phyloP scores from a whole-genome alignment of 306 rosid genomes.

The Dalbergia cochinchinensis region DNA sequence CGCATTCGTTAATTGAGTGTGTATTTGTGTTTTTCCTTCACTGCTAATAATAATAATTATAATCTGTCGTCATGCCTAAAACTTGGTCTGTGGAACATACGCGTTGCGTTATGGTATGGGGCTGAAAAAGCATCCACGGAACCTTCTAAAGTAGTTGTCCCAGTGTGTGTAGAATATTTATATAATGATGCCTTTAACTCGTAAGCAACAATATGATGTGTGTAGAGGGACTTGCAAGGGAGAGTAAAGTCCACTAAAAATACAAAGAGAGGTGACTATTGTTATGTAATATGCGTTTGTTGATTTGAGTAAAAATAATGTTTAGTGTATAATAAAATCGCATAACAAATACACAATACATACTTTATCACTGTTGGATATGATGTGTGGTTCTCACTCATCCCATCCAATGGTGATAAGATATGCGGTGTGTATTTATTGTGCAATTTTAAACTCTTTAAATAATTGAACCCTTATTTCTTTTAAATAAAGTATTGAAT shows the following conservation, averaged over 20 bases:
- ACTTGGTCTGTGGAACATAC: conserved; percentile 16
- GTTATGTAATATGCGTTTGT: no score
- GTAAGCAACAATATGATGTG: conserved; percentile 1
- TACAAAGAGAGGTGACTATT: no score
- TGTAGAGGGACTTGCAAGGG: background rate
- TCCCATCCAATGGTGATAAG: no score
- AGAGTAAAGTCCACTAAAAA: background rate
- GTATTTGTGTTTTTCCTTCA: background rate
- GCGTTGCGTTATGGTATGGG: background rate
- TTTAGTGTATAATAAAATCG: no score
- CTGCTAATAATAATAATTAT: background rate
- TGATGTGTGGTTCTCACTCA: no score
- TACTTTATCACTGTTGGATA: no score
- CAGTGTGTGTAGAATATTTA: conserved; percentile 5
- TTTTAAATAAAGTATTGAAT: no score
- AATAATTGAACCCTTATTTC: no score
- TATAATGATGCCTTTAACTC: background rate
- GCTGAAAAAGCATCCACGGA: conserved; percentile 26
- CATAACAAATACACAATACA: no score
- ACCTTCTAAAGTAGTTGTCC: conserved; percentile 13
- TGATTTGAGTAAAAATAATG: no score
- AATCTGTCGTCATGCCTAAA: background rate
- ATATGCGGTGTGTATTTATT: no score
- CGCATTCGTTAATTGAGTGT: background rate
- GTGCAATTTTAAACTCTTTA: no score